Evolutionary conservation across 2,329 filamentous ascomycete genomes (phyloP).

Genomic region (Hymenoscyphus fructigenus): DNA sequence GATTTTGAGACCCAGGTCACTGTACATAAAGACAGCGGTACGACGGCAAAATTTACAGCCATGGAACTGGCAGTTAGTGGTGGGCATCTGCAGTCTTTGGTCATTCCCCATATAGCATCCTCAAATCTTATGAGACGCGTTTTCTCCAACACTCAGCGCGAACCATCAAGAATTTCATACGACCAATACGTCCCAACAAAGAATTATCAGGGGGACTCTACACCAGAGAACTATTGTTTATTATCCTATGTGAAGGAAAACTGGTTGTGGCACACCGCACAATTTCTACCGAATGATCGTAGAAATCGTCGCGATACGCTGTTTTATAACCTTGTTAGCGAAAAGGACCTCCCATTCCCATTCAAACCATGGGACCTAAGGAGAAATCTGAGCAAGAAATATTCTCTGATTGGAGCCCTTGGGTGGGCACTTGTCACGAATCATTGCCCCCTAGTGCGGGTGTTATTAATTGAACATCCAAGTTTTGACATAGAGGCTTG

Average conservation of each 20-base stretch:
- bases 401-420: not conserved
- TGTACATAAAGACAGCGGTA: conserved; percentile 7
- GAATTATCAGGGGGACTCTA: not conserved
- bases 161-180: not conserved
- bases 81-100: not conserved
- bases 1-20: conserved; percentile 21
- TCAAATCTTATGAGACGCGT: not conserved
- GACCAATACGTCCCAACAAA: not conserved
- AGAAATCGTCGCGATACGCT: not conserved
- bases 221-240: not conserved
- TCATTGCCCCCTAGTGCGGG: not conserved
- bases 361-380: not conserved
- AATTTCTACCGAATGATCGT: not conserved
- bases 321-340: not conserved
- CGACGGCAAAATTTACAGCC: not conserved
- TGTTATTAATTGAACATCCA: not conserved
- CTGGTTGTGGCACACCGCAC: not conserved
- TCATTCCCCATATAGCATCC: not conserved
- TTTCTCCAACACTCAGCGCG: not conserved
- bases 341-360: not conserved
- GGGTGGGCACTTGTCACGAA: not conserved
- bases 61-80: not conserved
- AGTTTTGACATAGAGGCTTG: not conserved
- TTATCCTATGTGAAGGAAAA: not conserved
- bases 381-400: not conserved